Evolutionary conservation across 2,329 filamentous ascomycete species (phyloP).

Genomic region (Verticillium nubilum): DNA sequence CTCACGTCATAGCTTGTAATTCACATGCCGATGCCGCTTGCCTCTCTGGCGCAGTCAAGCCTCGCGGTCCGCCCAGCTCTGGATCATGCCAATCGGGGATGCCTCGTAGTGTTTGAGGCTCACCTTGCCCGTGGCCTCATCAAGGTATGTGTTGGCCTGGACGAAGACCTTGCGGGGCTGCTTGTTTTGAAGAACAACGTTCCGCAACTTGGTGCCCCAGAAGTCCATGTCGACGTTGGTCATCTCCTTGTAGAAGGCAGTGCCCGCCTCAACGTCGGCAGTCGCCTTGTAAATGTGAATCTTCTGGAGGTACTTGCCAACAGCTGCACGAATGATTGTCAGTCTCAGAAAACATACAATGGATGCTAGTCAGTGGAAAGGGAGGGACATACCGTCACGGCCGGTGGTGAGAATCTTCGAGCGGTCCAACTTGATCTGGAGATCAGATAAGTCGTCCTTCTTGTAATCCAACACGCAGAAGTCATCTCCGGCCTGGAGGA

Average conservation of each 20-base stretch:
- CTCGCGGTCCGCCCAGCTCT: constrained; percentile 69
- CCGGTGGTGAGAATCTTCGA: constrained; percentile 81
- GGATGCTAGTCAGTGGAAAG: background rate
- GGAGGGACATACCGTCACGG: constrained; percentile 49
- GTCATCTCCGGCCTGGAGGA: constrained; percentile 78
- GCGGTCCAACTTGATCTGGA: constrained; percentile 78
- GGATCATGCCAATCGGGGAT: constrained; percentile 72
- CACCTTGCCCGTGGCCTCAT: constrained; percentile 63
- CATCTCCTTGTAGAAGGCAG: constrained; percentile 75
- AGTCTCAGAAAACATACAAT: background rate
- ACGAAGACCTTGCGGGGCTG: constrained; percentile 89
- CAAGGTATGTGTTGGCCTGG: constrained; percentile 80
- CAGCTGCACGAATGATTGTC: constrained; percentile 41
- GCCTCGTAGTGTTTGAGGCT: constrained; percentile 82
- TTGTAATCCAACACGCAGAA: constrained; percentile 79
- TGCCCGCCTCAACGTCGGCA: constrained; percentile 74
- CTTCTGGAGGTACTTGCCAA: constrained; percentile 84
- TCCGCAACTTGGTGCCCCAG: constrained; percentile 75
- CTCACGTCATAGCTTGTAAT: background rate
- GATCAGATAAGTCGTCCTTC: constrained; percentile 69
- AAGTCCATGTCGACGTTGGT: constrained; percentile 76
- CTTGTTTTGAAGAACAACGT: constrained; percentile 70
- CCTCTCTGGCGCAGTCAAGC: constrained; percentile 7
- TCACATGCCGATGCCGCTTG: background rate
- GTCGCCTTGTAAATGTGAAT: constrained; percentile 90